phyloP scores from a whole-genome alignment of 2,329 filamentous ascomycete species.

The Fusarium floridanum region DNA sequence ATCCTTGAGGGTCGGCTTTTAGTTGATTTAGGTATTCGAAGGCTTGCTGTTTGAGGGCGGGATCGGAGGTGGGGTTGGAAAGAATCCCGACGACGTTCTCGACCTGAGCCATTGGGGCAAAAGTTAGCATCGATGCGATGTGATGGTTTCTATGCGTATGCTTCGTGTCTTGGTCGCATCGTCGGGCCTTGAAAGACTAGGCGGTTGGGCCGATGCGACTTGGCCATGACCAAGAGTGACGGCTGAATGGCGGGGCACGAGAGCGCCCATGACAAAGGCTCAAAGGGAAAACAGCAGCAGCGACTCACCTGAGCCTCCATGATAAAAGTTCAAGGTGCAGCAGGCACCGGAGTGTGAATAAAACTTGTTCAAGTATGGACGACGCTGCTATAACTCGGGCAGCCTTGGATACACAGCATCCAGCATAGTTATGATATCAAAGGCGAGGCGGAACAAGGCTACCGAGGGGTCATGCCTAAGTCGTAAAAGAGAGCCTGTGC shows the following conservation, averaged over 20 bases:
- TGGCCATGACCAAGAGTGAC: slow-evolving; percentile 36
- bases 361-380: slow-evolving; percentile 32
- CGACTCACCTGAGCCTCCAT: slow-evolving; percentile 64
- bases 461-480: slow-evolving; percentile 58
- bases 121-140: slow-evolving; percentile 23
- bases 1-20: slow-evolving; percentile 84
- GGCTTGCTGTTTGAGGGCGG: slow-evolving; percentile 82
- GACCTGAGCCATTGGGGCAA: slow-evolving; percentile 67
- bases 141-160: slow-evolving; percentile 6
- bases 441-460: slow-evolving; percentile 54
- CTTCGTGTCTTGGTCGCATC: slow-evolving; percentile 26
- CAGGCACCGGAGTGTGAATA: slow-evolving; percentile 7
- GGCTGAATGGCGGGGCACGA: slow-evolving; percentile 48
- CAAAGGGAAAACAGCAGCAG: slow-evolving; percentile 23
- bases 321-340: slow-evolving; percentile 47
- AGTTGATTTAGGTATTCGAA: slow-evolving; percentile 85
- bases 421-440: slow-evolving; percentile 56
- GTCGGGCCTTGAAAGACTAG: slow-evolving; percentile 23
- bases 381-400: slow-evolving; percentile 60
- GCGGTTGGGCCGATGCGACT: slow-evolving; percentile 41
- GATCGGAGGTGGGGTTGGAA: slow-evolving; percentile 83
- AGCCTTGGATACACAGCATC: slow-evolving; percentile 57
- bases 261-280: slow-evolving; percentile 40
- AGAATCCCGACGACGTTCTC: slow-evolving; percentile 96
- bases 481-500: slow-evolving; percentile 33